A percentile compares a stretch with the other conserved stretches of the same genome.
Evolutionary conservation across 305 asterid species (phyloP).

Genomic region (Caryopteris hybrid): DNA sequence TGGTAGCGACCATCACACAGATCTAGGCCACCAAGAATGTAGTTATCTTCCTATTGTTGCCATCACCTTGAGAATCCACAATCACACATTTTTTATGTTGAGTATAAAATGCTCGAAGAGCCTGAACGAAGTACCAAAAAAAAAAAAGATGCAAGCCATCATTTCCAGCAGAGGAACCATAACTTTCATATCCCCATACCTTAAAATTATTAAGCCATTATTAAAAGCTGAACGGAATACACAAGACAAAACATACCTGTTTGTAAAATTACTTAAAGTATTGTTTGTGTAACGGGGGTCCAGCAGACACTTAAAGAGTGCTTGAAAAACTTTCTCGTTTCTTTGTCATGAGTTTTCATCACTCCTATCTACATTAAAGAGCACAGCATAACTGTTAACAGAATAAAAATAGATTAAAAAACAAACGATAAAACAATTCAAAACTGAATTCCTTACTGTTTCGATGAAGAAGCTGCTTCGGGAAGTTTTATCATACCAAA

Average conservation of each 20-base stretch:
- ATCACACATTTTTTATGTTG: conserved; percentile 10
- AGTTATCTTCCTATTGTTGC: background rate
- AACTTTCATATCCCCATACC: too few relatives aligned
- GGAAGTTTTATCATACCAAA: background rate
- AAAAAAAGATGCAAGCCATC: too few relatives aligned
- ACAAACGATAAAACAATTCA: background rate
- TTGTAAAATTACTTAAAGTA: background rate
- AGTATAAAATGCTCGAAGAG: background rate
- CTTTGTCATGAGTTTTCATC: background rate
- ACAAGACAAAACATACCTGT: background rate
- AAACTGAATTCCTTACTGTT: background rate
- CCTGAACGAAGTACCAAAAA: background rate
- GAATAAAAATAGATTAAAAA: too few relatives aligned
- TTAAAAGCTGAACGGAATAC: too few relatives aligned
- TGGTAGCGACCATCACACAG: conserved; percentile 3
- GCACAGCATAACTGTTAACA: too few relatives aligned
- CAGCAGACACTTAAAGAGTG: background rate
- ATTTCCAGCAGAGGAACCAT: too few relatives aligned
- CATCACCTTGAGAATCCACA: background rate
- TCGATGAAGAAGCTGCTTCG: background rate
- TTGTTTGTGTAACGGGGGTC: background rate
- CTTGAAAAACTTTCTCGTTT: background rate
- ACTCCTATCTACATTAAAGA: background rate
- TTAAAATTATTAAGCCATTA: too few relatives aligned
- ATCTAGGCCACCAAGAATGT: conserved; percentile 3